Conservation (phyloP, 495 filamentous ascomycete species). For the Penicillium cataractarum region DNA sequence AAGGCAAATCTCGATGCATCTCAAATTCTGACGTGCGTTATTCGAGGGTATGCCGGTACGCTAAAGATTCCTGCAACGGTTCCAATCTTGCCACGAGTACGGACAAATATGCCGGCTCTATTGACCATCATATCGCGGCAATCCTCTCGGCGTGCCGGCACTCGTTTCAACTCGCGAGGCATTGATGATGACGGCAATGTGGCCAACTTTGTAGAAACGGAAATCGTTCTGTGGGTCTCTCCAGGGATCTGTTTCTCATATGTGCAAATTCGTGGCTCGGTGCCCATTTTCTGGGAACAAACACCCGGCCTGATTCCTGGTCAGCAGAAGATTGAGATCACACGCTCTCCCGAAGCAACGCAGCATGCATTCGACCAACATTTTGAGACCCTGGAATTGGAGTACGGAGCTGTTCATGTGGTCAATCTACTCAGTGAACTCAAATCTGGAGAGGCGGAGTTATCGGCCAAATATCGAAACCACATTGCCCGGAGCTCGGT, state of each 20-base stretch:
- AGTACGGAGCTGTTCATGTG: slow-evolving; percentile 88
- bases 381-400: slow-evolving; percentile 77
- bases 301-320: slow-evolving; percentile 82
- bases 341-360: slow-evolving; percentile 85
- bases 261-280: slow-evolving; percentile 86
- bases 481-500: slow-evolving; percentile 74
- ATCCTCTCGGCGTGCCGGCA: slow-evolving; percentile 90
- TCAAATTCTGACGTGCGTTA: slow-evolving; percentile 88
- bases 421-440: slow-evolving; percentile 89
- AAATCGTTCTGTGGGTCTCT: slow-evolving; percentile 71
- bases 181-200: slow-evolving; percentile 98
- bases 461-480: slow-evolving; percentile 75
- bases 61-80: slow-evolving; percentile 76
- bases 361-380: slow-evolving; percentile 96
- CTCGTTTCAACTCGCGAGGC: slow-evolving; percentile 92
- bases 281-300: slow-evolving; percentile 98
- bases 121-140: slow-evolving; percentile 90
- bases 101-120: slow-evolving; percentile 74
- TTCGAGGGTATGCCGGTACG: slow-evolving; percentile 86
- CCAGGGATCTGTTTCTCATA: slow-evolving; percentile 86
- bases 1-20: slow-evolving; percentile 77
- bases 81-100: slow-evolving; percentile 46
- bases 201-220: slow-evolving; percentile 84
- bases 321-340: slow-evolving; percentile 93
- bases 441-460: slow-evolving; percentile 79